Conservation (phyloP, 1,284 basidiomycete species). For the Apiotrichum sp. region DNA sequence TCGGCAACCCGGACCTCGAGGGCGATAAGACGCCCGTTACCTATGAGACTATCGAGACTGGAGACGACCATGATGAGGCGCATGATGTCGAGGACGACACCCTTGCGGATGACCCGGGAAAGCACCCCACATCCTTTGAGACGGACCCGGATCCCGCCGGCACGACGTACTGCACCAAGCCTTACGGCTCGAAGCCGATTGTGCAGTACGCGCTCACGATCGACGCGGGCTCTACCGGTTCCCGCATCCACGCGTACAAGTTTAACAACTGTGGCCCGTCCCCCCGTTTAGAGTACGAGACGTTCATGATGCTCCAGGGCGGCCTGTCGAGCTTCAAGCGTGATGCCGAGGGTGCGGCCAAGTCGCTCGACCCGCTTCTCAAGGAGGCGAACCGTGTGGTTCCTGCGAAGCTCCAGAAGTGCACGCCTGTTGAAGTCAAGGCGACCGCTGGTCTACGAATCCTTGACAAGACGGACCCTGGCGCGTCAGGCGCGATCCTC, state of each 20-base stretch:
- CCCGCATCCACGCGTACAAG: constrained; percentile 96
- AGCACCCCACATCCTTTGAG: constrained; percentile 39
- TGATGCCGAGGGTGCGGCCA: constrained; percentile 63
- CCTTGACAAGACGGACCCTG: constrained; percentile 52
- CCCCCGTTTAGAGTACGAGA: constrained; percentile 84
- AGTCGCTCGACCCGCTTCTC: constrained; percentile 71
- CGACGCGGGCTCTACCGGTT: constrained; percentile 95
- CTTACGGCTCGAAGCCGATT: constrained; percentile 54
- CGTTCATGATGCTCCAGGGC: constrained; percentile 76
- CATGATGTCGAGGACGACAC: constrained; percentile 10
- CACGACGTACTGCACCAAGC: constrained; percentile 55
- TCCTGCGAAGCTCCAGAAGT: constrained; percentile 60
- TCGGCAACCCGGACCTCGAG: constrained; percentile 25
- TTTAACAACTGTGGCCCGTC: constrained; percentile 83
- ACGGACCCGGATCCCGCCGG: constrained; percentile 39
- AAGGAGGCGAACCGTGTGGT: constrained; percentile 74
- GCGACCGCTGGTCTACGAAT: constrained; percentile 89
- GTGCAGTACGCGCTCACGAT: constrained; percentile 96
- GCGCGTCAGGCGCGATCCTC: constrained; percentile 68
- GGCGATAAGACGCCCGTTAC: constrained; percentile 17
- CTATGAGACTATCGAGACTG: not conserved
- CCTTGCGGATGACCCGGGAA: constrained; percentile 3
- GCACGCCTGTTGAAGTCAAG: constrained; percentile 87
- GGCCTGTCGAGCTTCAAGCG: constrained; percentile 65
- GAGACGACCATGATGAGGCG: constrained; percentile 11